Evolutionary conservation across 78 protist species (phyloP).

Genomic region (Speleostelium caveatum): DNA sequence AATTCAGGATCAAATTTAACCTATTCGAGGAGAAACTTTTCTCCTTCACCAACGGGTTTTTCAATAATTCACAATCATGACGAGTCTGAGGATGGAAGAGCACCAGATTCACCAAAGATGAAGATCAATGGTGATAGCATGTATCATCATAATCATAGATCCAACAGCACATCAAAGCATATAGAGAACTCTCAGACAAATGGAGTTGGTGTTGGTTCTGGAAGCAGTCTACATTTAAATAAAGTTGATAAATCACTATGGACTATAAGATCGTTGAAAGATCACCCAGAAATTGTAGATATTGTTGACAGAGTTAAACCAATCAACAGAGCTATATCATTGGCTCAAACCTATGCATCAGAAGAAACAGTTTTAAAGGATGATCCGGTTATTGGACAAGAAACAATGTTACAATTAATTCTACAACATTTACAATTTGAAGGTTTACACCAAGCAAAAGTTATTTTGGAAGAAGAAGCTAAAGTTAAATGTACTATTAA

Average conservation of each 20-base stretch:
- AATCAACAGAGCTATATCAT: conserved; percentile 38
- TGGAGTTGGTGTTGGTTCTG: not conserved
- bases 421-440: conserved; percentile 77
- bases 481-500: conserved; percentile 41
- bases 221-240: conserved; percentile 10
- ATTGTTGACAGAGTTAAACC: conserved; percentile 59
- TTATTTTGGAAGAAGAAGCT: conserved; percentile 53
- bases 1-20: conserved; percentile 44
- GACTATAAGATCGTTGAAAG: conserved; percentile 73
- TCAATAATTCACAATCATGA: conserved; percentile 3
- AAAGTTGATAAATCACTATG: conserved; percentile 55
- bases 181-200: not conserved
- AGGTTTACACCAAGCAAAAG: conserved; percentile 37
- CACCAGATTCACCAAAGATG: conserved; percentile 37
- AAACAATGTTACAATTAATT: conserved; percentile 65
- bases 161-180: not conserved
- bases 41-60: not conserved
- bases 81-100: not conserved
- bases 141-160: conserved; percentile 17
- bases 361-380: conserved; percentile 53
- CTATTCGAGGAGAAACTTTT: not conserved
- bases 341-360: conserved; percentile 57
- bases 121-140: not conserved
- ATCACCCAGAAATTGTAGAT: conserved; percentile 68
- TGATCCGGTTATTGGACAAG: conserved; percentile 73